Evolutionary conservation across 176 grass and related monocot species (phyloP), one percentile per base, ranked within the genome.

Genomic region (Phyllostachys edulis): DNA sequence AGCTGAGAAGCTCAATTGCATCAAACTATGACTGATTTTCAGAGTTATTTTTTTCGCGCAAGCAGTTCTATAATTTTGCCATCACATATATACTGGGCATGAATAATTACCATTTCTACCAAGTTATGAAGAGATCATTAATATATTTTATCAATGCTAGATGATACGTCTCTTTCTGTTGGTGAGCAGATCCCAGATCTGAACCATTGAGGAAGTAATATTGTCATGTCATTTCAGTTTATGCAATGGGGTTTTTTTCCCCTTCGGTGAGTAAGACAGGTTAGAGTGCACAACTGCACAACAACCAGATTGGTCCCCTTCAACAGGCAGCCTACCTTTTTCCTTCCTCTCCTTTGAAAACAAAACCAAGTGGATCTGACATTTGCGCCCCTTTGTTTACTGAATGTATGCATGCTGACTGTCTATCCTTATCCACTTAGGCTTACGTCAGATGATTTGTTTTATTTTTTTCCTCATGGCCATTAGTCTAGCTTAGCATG

Each of bases 391-490:
- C 59, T 77, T 67, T 56, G 18, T 45, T 75, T 36, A 18, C 24
- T 80, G 11, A 0, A 20, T 37, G 24, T n/a, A 15, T 81, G 62
- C 41, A 40, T 79, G 84, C 78, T 81, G 85, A 82, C 85, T 76
- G 71, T 69, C 50, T 64, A 87, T 87, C 78, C 71, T 87, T 87
- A 87, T 82, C 78, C 78, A 75, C 21, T 76, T 82, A 67, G 34
- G 47, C 18, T 12, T 8, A 18, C 17, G 11, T 29, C 41, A 71
- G 5, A 62, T 16, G 39, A 59, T 69, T 47, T 61, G 0, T 34
- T 70, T 72, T 47, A 9, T 4, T 61, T 27, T 13, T 63, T 51
- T 60, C 80, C 4, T 32, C 67, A 0, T 32, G 37, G n/a, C 68
- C 21, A 81, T 8, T 67, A 4, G 9, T 40, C 18, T 62, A 34